Base-by-base conservation (phyloP, 176 grass and related monocot species). In the Zea luxurians region DNA sequence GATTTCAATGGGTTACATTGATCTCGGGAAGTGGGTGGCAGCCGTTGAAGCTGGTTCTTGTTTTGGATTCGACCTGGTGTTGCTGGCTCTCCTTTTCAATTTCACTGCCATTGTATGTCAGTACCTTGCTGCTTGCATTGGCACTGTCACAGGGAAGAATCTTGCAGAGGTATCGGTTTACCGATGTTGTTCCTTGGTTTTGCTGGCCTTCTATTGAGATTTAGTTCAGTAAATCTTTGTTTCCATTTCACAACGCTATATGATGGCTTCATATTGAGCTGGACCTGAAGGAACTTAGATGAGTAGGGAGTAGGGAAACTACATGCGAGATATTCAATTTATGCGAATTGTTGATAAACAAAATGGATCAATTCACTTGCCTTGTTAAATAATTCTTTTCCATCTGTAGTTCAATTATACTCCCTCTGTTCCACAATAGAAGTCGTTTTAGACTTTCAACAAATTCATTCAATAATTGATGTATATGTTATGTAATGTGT, bases 1-100 rank as follows among this genome's bases (percentile, higher is more conserved):
- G 60, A 84, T 97, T 61, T 97, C 93, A 15, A 97, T 93, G 58
- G 80, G 90, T n/a, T 97, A 97, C 68, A 90, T 97, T 68, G 93
- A 97, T 71, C 93, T 97, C 11, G 93, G 87, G 43, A 97, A 97
- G 75, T 97, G 90, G 90, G 77, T 97, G 47, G 88, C 90, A 37
- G 83, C 88, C 12, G 88, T 97, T 48, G 90, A 97, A 61, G 93
- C 86, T 10, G 93, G 93, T 49, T 91, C 80, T 5, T 76, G 83
- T 17, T 97, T 97, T 20, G 90, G 93, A 64, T 90, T 85, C n/a
- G 90, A 97, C 72, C 83, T 97, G 53, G 77, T 97, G 43, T 58
- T 93, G 18, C 70, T 90, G 34, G 85, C 85, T 58, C 83, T 97
- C 12, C 85, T 97, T 82, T 97, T 97, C 85, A 97, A 97, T 66